Evolutionary conservation across 2,329 filamentous ascomycete species (phyloP).

Genomic region (Zarea fungicola): DNA sequence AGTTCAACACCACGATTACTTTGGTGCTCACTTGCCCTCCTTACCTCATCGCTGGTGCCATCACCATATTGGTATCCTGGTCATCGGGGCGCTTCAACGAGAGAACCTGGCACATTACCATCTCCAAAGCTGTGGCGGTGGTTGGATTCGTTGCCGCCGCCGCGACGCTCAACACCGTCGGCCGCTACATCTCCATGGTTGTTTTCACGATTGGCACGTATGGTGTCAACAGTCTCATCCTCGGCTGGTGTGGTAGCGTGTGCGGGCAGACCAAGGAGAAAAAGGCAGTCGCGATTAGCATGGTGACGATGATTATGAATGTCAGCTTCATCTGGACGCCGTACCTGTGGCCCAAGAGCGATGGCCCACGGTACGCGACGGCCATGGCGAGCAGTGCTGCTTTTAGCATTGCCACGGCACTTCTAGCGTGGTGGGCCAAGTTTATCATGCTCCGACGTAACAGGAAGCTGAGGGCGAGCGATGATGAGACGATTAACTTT

Average conservation of each 20-base stretch:
- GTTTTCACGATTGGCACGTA: conserved; percentile 28
- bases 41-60: conserved; percentile 25
- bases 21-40: conserved; percentile 40
- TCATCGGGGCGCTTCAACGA: conserved; percentile 37
- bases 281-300: conserved; percentile 35
- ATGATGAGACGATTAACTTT: conserved; percentile 21
- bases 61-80: conserved; percentile 21
- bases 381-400: conserved; percentile 25
- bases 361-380: conserved; percentile 34
- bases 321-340: conserved; percentile 36
- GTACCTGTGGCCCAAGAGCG: conserved; percentile 35
- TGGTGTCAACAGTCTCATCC: conserved; percentile 33
- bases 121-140: conserved; percentile 33
- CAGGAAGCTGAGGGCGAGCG: conserved; percentile 22
- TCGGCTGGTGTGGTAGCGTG: conserved; percentile 33
- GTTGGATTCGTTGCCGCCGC: conserved; percentile 31
- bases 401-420: conserved; percentile 23
- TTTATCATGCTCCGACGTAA: conserved; percentile 32
- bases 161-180: conserved; percentile 21
- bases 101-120: conserved; percentile 38
- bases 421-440: conserved; percentile 33
- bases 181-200: conserved; percentile 26
- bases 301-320: conserved; percentile 23
- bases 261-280: conserved; percentile 39
- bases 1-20: conserved; percentile 41